Evolutionary conservation across 805 yeast species (phyloP), one percentile per base, ranked within the genome.

Genomic region (Candida vaughaniae): DNA sequence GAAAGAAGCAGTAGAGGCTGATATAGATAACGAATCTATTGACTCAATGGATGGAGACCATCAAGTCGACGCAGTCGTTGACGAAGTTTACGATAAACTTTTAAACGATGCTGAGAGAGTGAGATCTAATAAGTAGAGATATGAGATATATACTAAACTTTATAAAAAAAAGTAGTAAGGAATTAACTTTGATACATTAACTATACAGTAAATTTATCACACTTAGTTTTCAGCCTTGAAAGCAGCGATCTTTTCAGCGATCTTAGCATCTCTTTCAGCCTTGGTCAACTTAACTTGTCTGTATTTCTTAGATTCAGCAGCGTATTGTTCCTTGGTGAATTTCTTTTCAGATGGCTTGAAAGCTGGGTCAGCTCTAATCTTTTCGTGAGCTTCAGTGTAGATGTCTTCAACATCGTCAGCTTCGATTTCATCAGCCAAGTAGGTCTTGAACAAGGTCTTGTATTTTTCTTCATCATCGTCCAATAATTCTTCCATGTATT

Each of bases 391-490:
- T 62, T 80, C 84, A 53, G 79, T 59, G 90, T 91, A 93, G 71
- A 93, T 69, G 66, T 93, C 99, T 81, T 93, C 99, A 58, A 93
- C 66, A 55, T 84, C 86, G 64, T 93, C 99, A 59, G 98, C 93
- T 71, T 93, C 98, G 61, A 93, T 79, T 71, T 88, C 98, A 64
- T 91, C 97, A 58, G 82, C 96, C 57, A 93, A 71, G 91, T 93
- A 93, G 62, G 89, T 80, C 79, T 85, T 83, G 95, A 91, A 91
- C 69, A 91, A 80, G 67, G 86, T 80, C 73, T 82, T 82, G 96
- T 82, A 91, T 79, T 93, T 91, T 82, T 91, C 99, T 80, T 91
- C 99, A 85, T 91, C 99, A 73, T 91, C 99, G 66, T 93, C 99
- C 73, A 93, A 91, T 71, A 93, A 86, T 81, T 91, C 98, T 82